Conservation (phyloP, 2,329 filamentous ascomycete species). For the Penicillium sp. region DNA sequence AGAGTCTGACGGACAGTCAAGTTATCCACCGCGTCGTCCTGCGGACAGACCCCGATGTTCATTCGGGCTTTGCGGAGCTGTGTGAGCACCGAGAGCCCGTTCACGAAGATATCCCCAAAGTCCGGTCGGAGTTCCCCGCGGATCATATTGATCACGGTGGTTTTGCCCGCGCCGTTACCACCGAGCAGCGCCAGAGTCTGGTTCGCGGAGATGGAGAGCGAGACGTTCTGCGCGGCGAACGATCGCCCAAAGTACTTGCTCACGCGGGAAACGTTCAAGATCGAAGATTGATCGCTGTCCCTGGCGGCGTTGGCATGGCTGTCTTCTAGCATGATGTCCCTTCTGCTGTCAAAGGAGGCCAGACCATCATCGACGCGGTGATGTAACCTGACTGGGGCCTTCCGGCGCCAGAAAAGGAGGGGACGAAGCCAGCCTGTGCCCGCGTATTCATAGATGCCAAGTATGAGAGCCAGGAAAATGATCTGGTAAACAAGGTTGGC, state of each 20-base stretch:
- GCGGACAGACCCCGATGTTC: slow-evolving; percentile 86
- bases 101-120: slow-evolving; percentile 73
- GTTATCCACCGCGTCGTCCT: slow-evolving; percentile 80
- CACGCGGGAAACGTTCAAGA: slow-evolving; percentile 61
- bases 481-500: slow-evolving; percentile 65
- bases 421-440: slow-evolving; percentile 3
- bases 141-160: slow-evolving; percentile 83
- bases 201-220: slow-evolving; percentile 51
- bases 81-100: slow-evolving; percentile 70
- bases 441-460: slow-evolving; percentile 1
- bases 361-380: slow-evolving; percentile 6
- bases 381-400: slow-evolving; percentile 1
- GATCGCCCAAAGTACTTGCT: slow-evolving; percentile 75
- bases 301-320: neutral
- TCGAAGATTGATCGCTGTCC: neutral
- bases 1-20: slow-evolving; percentile 90
- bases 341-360: slow-evolving; percentile 4
- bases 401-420: slow-evolving; percentile 1
- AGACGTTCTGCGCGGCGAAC: slow-evolving; percentile 82
- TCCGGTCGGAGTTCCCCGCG: slow-evolving; percentile 80
- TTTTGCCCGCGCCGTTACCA: slow-evolving; percentile 89
- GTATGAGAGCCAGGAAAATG: neutral
- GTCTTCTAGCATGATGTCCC: slow-evolving; percentile 3
- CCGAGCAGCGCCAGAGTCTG: slow-evolving; percentile 66
- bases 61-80: slow-evolving; percentile 69